These are phyloP conservation scores for Macroventuria anomochaeta DNA, from an alignment of 2,329 filamentous ascomycete genomes.

Conservation along the genomic window DNA sequence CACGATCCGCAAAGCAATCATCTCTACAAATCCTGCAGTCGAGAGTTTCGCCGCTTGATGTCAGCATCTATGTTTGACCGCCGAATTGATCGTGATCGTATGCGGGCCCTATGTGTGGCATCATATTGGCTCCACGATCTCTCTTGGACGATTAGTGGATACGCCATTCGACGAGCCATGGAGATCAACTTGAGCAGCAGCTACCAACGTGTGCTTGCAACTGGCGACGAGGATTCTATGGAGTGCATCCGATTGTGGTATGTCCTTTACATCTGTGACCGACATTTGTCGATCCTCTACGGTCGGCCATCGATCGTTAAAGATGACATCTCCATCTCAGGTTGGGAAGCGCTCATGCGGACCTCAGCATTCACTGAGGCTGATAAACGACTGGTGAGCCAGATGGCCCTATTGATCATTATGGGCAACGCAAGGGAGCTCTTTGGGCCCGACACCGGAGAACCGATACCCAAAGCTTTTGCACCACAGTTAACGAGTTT, in stretches of 20 bases:
- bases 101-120: constrained; percentile 65
- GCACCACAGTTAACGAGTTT: constrained; percentile 58
- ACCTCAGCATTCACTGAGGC: constrained; percentile 59
- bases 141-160: constrained; percentile 67
- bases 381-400: constrained; percentile 64
- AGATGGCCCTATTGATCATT: constrained; percentile 65
- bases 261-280: constrained; percentile 65
- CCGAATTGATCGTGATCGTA: constrained; percentile 63
- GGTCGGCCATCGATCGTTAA: constrained; percentile 65
- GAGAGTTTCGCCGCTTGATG: constrained; percentile 64
- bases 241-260: constrained; percentile 68
- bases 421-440: constrained; percentile 61
- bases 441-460: constrained; percentile 63
- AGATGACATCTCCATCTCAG: constrained; percentile 64
- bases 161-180: constrained; percentile 58
- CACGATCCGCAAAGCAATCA: constrained; percentile 64
- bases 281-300: constrained; percentile 69
- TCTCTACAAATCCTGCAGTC: constrained; percentile 60
- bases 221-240: constrained; percentile 53
- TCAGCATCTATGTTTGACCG: constrained; percentile 64
- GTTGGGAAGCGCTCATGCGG: constrained; percentile 64
- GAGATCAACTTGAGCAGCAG: constrained; percentile 57
- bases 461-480: constrained; percentile 59
- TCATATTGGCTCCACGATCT: constrained; percentile 69
- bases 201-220: constrained; percentile 51